These are phyloP conservation scores for Ceratobasidium sp. DNA, from an alignment of 1,284 basidiomycete genomes.

Conservation along the genomic window DNA sequence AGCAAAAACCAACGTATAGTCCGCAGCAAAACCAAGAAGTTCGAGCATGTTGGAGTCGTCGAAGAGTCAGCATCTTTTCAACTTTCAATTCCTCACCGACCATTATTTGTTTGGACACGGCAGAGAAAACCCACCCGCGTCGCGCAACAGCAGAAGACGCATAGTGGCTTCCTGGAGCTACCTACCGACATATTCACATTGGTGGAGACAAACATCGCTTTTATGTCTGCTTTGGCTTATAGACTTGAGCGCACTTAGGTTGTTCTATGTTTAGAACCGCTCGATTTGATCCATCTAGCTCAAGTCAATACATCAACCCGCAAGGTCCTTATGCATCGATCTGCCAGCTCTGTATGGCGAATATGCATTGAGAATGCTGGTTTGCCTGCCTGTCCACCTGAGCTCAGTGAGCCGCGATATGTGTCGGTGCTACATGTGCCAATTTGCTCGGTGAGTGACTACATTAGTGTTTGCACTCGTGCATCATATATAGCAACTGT, in stretches of 20 bases:
- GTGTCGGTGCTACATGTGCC: constrained; percentile 3
- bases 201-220: neutral
- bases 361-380: neutral
- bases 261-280: neutral
- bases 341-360: constrained; percentile 14
- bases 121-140: too few relatives aligned
- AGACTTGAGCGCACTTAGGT: neutral
- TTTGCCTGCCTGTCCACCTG: constrained; percentile 3
- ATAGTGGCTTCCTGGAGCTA: neutral
- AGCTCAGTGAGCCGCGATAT: constrained; percentile 15
- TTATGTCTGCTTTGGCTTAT: neutral
- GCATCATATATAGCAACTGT: neutral
- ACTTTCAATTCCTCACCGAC: too few relatives aligned
- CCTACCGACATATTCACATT: neutral
- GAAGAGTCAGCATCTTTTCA: too few relatives aligned
- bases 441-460: constrained; percentile 27
- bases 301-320: constrained; percentile 25
- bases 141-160: neutral
- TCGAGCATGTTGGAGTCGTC: too few relatives aligned
- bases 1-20: too few relatives aligned
- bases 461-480: too few relatives aligned
- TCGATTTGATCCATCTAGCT: constrained; percentile 15
- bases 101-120: too few relatives aligned
- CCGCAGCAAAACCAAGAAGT: too few relatives aligned
- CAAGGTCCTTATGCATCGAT: constrained; percentile 11